phyloP scores from a whole-genome alignment of 768 basidiomycete genomes.

The Sporobolomyces phaffii region DNA sequence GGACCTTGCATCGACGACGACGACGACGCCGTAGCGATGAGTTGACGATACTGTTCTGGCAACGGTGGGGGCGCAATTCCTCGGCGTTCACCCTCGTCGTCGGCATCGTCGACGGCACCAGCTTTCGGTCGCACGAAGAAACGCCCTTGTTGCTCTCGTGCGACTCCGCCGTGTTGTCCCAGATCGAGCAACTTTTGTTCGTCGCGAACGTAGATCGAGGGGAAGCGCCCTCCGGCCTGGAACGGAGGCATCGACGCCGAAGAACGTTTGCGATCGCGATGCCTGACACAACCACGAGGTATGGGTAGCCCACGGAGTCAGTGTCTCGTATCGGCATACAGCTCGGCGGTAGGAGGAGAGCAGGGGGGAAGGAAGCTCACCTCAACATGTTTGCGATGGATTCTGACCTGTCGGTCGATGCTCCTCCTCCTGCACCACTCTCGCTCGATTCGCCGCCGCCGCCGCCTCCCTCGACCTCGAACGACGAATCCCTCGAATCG shows the following conservation, averaged over 20 bases:
- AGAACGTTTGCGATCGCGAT: slow-evolving; percentile 17
- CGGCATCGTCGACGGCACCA: no score
- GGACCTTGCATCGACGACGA: no score
- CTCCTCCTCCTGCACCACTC: no score
- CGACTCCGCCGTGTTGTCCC: slow-evolving; percentile 26
- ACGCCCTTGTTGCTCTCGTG: slow-evolving; percentile 7
- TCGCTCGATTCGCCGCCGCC: neutral
- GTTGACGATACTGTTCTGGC: neutral
- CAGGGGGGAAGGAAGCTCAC: neutral
- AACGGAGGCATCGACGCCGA: neutral
- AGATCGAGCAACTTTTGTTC: slow-evolving; percentile 25
- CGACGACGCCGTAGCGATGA: slow-evolving; percentile 7
- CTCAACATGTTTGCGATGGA: slow-evolving; percentile 14
- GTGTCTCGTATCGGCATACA: no score
- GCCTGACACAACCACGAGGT: no score
- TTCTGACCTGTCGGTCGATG: neutral
- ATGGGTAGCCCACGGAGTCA: no score
- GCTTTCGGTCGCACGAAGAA: slow-evolving; percentile 31
- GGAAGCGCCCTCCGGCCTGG: slow-evolving; percentile 16
- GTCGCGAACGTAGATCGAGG: slow-evolving; percentile 30
- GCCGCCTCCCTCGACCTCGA: slow-evolving; percentile 2
- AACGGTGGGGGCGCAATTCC: neutral
- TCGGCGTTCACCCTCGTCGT: no score
- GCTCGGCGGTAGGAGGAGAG: neutral
- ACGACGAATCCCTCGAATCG: slow-evolving; percentile 20